Percentiles rank a stretch among this genome's conserved stretches.
These are phyloP conservation scores for Talaromyces sp. DNA, from an alignment of 2,329 filamentous ascomycete genomes.

Conservation along the genomic window DNA sequence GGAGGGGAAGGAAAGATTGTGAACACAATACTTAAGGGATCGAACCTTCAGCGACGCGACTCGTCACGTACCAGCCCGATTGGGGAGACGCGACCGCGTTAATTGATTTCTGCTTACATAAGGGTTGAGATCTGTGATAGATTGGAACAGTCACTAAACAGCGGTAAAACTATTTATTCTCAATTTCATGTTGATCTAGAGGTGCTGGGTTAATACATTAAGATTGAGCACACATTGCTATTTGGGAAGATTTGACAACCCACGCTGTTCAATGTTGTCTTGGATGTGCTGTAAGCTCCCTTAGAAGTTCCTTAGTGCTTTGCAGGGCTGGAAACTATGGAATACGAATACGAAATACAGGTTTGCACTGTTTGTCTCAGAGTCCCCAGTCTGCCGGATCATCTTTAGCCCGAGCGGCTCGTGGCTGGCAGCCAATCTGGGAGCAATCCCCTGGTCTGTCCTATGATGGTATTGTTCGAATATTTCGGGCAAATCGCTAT, in stretches of 20 bases:
- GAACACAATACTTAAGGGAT: conserved; percentile 22
- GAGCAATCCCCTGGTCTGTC: background rate
- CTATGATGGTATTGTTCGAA: background rate
- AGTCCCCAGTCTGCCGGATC: background rate
- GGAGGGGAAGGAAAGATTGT: conserved; percentile 17
- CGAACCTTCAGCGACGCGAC: conserved; percentile 25
- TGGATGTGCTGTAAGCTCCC: too few relatives aligned
- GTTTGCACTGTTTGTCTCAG: background rate
- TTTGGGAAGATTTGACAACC: too few relatives aligned
- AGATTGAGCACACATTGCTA: too few relatives aligned
- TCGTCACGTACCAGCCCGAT: conserved; percentile 18
- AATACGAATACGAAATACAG: background rate
- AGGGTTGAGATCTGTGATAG: too few relatives aligned
- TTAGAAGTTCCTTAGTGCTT: too few relatives aligned
- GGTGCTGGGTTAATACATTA: too few relatives aligned
- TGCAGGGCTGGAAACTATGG: too few relatives aligned
- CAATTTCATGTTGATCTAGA: too few relatives aligned
- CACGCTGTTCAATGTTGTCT: too few relatives aligned
- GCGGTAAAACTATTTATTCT: too few relatives aligned
- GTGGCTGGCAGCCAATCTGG: background rate
- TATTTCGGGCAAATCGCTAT: background rate
- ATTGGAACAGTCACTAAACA: too few relatives aligned
- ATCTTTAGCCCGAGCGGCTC: background rate
- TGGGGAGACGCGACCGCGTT: conserved; percentile 34
- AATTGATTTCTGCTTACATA: conserved; percentile 35